phyloP scores from a whole-genome alignment of 1,284 basidiomycete genomes.

The Cryptococcus neoformans region DNA sequence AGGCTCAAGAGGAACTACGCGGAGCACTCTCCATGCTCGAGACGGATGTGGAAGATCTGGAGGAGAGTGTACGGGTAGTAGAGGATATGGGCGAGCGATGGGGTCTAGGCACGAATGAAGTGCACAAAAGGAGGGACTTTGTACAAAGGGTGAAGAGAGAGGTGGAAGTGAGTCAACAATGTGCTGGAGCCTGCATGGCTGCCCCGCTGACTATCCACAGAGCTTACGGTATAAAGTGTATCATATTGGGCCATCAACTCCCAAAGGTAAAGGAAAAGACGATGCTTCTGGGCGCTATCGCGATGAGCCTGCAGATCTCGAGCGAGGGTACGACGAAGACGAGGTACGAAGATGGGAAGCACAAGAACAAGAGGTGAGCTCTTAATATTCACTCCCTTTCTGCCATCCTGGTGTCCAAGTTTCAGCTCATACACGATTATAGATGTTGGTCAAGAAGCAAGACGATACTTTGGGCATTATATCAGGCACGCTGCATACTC shows the following conservation, averaged over 20 bases:
- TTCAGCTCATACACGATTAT: neutral
- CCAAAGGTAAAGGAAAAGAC: no score
- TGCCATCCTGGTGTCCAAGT: neutral
- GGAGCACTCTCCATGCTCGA: slow-evolving; percentile 71
- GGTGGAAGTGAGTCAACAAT: slow-evolving; percentile 63
- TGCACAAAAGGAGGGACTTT: slow-evolving; percentile 59
- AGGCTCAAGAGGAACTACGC: slow-evolving; percentile 58
- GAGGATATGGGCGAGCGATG: slow-evolving; percentile 76
- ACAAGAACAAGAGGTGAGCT: slow-evolving; percentile 71
- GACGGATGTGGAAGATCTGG: slow-evolving; percentile 79
- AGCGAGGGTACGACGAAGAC: slow-evolving; percentile 57
- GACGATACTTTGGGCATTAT: slow-evolving; percentile 81
- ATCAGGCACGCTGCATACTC: slow-evolving; percentile 71
- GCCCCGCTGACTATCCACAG: slow-evolving; percentile 1
- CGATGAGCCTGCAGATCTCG: slow-evolving; percentile 23
- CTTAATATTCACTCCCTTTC: neutral
- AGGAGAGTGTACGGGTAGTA: slow-evolving; percentile 84
- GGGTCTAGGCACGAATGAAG: slow-evolving; percentile 70
- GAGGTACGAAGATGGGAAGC: slow-evolving; percentile 60
- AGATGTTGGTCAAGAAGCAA: slow-evolving; percentile 82
- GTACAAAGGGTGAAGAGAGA: slow-evolving; percentile 52
- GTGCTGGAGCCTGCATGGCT: neutral
- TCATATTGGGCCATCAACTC: no score
- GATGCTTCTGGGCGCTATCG: slow-evolving; percentile 11
- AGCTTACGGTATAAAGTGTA: slow-evolving; percentile 11